phyloP scores from a whole-genome alignment of 805 yeast genomes.

The Teunomyces tritomae region DNA sequence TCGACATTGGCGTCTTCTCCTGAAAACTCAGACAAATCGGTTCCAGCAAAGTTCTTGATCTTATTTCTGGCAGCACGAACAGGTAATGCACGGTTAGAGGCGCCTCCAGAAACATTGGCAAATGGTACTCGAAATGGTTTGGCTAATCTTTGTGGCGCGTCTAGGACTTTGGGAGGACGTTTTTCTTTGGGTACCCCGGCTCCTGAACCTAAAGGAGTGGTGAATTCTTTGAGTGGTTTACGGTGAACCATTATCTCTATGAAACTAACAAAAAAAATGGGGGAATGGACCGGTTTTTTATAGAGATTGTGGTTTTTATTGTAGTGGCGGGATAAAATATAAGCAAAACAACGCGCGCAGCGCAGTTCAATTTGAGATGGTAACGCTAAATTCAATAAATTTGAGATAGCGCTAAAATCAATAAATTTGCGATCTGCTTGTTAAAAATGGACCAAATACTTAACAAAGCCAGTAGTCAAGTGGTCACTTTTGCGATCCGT shows the following conservation, averaged over 20 bases:
- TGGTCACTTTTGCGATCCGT: slow-evolving; percentile 74
- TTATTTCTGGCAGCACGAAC: slow-evolving; percentile 31
- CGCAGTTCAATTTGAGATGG: too few species aligned
- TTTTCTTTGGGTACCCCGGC: slow-evolving; percentile 61
- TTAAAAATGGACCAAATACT: slow-evolving; percentile 45
- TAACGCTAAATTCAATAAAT: too few species aligned
- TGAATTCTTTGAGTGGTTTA: slow-evolving; percentile 37
- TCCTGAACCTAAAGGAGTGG: slow-evolving; percentile 61
- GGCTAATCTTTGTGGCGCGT: slow-evolving; percentile 50
- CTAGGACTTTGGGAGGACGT: slow-evolving; percentile 52
- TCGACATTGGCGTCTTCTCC: slow-evolving; percentile 27
- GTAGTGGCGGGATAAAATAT: too few species aligned
- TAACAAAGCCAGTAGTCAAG: slow-evolving; percentile 67
- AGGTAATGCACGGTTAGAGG: slow-evolving; percentile 15
- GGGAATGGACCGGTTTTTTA: background rate
- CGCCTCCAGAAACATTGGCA: slow-evolving; percentile 15
- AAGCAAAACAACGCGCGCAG: background rate
- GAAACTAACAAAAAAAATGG: background rate
- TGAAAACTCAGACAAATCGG: slow-evolving; percentile 15
- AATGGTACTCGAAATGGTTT: slow-evolving; percentile 73
- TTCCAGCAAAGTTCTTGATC: slow-evolving; percentile 30
- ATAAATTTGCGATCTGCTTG: background rate
- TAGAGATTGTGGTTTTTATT: too few species aligned
- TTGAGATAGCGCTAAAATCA: too few species aligned
- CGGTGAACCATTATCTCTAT: slow-evolving; percentile 19